phyloP scores from a whole-genome alignment of 495 filamentous ascomycete genomes.

The Aspergillus ellipticus region DNA sequence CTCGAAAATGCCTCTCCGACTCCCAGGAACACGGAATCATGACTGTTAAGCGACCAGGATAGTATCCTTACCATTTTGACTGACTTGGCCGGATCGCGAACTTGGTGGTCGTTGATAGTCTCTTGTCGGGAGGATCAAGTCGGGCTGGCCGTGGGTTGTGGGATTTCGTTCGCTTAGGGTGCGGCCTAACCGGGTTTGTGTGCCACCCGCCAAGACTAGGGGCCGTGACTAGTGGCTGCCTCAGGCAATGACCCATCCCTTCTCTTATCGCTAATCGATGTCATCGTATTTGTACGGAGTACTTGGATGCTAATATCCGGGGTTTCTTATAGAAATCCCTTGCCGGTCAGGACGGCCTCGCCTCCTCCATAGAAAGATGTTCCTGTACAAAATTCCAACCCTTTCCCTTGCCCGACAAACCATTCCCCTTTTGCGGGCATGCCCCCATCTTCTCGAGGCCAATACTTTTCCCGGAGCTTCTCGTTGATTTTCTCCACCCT shows the following conservation, averaged over 20 bases:
- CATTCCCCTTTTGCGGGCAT: slow-evolving; percentile 54
- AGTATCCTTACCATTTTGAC: slow-evolving; percentile 56
- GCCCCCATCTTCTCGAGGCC: slow-evolving; percentile 49
- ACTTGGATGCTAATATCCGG: slow-evolving; percentile 1
- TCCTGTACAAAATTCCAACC: slow-evolving; percentile 66
- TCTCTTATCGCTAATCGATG: not conserved
- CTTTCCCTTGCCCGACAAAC: slow-evolving; percentile 74
- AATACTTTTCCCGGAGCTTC: slow-evolving; percentile 63
- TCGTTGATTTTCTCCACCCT: slow-evolving; percentile 73
- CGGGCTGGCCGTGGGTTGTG: slow-evolving; percentile 38
- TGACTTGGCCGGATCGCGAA: slow-evolving; percentile 47
- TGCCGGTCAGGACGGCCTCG: slow-evolving; percentile 56
- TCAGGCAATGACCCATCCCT: slow-evolving; percentile 15
- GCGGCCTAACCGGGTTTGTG: slow-evolving; percentile 30
- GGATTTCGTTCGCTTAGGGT: slow-evolving; percentile 50
- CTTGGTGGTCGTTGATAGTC: slow-evolving; percentile 48
- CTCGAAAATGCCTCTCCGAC: slow-evolving; percentile 21
- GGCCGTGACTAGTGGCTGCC: slow-evolving; percentile 10
- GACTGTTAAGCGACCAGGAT: slow-evolving; percentile 11
- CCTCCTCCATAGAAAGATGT: slow-evolving; percentile 83
- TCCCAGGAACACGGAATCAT: slow-evolving; percentile 17
- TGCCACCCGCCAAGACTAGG: slow-evolving; percentile 19
- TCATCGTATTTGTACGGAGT: not conserved
- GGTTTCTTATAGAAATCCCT: slow-evolving; percentile 38
- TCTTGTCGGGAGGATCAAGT: slow-evolving; percentile 45